These are phyloP conservation scores for Eleusine indica DNA, from an alignment of 176 grass and related monocot genomes.

Conservation along the genomic window DNA sequence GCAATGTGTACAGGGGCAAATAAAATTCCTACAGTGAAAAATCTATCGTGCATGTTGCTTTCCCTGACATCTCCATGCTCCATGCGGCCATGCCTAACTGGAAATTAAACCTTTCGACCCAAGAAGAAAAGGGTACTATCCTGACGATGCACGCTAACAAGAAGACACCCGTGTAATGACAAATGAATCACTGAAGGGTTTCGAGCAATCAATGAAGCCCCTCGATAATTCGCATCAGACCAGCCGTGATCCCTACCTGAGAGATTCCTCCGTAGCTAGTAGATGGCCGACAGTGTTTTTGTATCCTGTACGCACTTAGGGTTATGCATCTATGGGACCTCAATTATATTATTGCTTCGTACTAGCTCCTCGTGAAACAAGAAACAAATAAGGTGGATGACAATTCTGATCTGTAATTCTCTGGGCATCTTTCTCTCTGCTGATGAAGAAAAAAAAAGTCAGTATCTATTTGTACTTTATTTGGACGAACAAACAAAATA, in stretches of 20 bases:
- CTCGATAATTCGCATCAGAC: slow-evolving; percentile 13
- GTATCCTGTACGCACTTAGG: neutral
- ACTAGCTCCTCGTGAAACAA: slow-evolving; percentile 50
- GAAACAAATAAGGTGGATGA: slow-evolving; percentile 14
- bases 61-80: neutral
- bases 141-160: neutral
- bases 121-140: neutral
- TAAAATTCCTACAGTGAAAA: neutral
- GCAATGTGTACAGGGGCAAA: too few species aligned
- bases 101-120: neutral
- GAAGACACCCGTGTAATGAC: slow-evolving; percentile 17
- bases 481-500: too few species aligned
- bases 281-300: slow-evolving; percentile 7
- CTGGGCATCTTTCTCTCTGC: neutral
- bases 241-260: slow-evolving; percentile 18
- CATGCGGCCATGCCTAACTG: neutral
- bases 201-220: slow-evolving; percentile 43
- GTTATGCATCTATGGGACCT: slow-evolving; percentile 13
- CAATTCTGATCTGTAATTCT: neutral
- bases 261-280: neutral
- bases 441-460: too few species aligned
- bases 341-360: neutral
- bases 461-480: too few species aligned
- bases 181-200: slow-evolving; percentile 27
- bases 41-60: neutral